These are phyloP conservation scores for Fagus crenata DNA, from an alignment of 306 rosid genomes.

Conservation along the genomic window DNA sequence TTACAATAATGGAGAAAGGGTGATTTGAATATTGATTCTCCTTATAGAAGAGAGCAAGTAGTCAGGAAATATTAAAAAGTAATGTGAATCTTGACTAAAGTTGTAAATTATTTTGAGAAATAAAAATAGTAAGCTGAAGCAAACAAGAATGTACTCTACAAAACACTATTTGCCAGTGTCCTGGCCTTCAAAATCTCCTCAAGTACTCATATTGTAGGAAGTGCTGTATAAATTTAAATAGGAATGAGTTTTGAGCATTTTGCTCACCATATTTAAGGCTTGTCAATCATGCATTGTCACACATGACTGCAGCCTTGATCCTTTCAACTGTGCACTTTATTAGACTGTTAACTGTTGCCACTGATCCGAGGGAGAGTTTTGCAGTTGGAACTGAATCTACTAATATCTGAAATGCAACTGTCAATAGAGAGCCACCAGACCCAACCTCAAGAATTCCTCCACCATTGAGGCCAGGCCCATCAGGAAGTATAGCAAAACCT, in stretches of 20 bases:
- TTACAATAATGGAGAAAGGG: too few species aligned
- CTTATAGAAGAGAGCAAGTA: too few species aligned
- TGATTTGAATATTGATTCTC: too few species aligned
- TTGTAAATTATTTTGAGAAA: too few species aligned
- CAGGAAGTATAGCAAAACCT: constrained; percentile 80
- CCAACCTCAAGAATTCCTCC: constrained; percentile 51
- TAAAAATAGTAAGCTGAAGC: too few species aligned
- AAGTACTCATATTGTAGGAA: too few species aligned
- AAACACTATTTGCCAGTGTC: too few species aligned
- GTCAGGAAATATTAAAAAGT: too few species aligned
- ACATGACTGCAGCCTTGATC: constrained; percentile 56
- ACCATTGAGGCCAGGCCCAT: constrained; percentile 39
- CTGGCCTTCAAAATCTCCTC: too few species aligned
- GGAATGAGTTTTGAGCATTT: neutral
- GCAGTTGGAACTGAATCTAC: constrained; percentile 60
- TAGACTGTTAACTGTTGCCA: constrained; percentile 48
- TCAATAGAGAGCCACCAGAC: constrained; percentile 60
- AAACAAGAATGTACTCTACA: too few species aligned
- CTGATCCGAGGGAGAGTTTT: constrained; percentile 51
- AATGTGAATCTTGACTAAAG: too few species aligned
- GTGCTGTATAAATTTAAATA: neutral
- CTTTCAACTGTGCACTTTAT: constrained; percentile 56
- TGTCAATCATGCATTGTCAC: constrained; percentile 28
- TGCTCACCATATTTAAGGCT: constrained; percentile 32
- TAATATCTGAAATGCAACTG: constrained; percentile 70